A percentile compares a stretch with the other conserved stretches of the same genome.
Evolutionary conservation across 2,329 filamentous ascomycete species (phyloP).

Genomic region (Cercospora nicotianae): DNA sequence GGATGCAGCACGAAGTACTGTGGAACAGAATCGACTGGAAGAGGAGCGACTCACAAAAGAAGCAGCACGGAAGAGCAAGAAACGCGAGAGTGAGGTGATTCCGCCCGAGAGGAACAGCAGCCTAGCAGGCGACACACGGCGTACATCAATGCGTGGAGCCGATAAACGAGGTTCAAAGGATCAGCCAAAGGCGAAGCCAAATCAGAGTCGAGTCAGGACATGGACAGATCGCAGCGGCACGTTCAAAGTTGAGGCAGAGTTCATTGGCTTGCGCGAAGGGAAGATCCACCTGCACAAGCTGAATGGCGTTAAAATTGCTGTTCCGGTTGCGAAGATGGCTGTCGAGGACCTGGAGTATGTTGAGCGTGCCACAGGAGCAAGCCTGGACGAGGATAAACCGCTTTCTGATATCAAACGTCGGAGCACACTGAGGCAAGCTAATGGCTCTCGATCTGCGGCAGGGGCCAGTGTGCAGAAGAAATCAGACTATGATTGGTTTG

Average conservation of each 20-base stretch:
- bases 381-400: slow-evolving; percentile 88
- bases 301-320: slow-evolving; percentile 97
- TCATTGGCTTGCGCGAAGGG: slow-evolving; percentile 87
- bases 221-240: slow-evolving; percentile 96
- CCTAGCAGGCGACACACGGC: slow-evolving; percentile 54
- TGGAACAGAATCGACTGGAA: slow-evolving; percentile 75
- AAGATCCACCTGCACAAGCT: slow-evolving; percentile 98
- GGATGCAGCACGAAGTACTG: slow-evolving; percentile 63
- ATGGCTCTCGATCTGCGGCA: slow-evolving; percentile 39
- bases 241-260: slow-evolving; percentile 96
- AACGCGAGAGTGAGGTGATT: slow-evolving; percentile 62
- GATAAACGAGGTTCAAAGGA: slow-evolving; percentile 49
- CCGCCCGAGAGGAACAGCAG: slow-evolving; percentile 77
- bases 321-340: slow-evolving; percentile 94
- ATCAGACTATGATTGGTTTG: slow-evolving; percentile 95
- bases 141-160: slow-evolving; percentile 27
- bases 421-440: slow-evolving; percentile 43
- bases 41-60: slow-evolving; percentile 83
- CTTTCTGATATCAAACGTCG: slow-evolving; percentile 73
- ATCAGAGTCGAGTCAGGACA: slow-evolving; percentile 76
- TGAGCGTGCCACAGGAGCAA: slow-evolving; percentile 80
- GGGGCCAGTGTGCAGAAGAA: slow-evolving; percentile 68
- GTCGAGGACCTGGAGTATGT: slow-evolving; percentile 93
- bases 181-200: slow-evolving; percentile 72
- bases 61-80: slow-evolving; percentile 64